Evolutionary conservation across 306 rosid genomes (phyloP).

Genomic region (Fagus sylvatica): DNA sequence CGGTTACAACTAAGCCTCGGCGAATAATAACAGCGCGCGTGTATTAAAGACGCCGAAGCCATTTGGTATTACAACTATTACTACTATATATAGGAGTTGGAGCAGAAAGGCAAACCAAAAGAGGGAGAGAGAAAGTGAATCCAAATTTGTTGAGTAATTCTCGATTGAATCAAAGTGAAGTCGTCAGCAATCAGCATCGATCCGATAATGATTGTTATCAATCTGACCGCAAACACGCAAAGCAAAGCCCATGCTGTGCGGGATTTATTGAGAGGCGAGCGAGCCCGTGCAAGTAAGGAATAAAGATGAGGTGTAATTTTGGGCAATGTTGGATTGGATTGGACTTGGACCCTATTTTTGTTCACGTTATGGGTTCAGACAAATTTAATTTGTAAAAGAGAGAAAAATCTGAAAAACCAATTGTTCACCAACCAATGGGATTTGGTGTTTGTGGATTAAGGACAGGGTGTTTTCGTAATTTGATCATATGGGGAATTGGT

Average conservation of each 20-base stretch:
- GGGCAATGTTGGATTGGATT: not conserved
- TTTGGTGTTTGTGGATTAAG: not conserved
- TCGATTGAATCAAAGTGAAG: constrained; percentile 31
- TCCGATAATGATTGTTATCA: constrained; percentile 17
- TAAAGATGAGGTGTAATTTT: not conserved
- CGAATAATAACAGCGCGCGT: constrained; percentile 40
- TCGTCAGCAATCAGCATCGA: constrained; percentile 19
- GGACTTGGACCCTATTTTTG: not conserved
- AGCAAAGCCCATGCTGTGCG: not conserved
- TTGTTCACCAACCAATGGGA: not conserved
- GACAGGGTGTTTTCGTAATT: not conserved
- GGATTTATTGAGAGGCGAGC: no score
- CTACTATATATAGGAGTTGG: not conserved
- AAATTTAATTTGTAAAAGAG: not conserved
- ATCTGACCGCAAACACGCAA: not conserved
- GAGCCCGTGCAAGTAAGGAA: no score
- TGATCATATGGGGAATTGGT: no score
- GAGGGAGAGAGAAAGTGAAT: not conserved
- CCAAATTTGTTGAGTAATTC: not conserved
- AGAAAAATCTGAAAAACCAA: not conserved
- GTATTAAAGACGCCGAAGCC: constrained; percentile 50
- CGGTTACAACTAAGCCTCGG: constrained; percentile 25
- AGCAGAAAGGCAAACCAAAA: not conserved
- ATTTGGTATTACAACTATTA: not conserved
- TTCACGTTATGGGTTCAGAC: not conserved